Conservation (phyloP, 495 filamentous ascomycete genomes). For the Aspergillus incahuasiensis region DNA sequence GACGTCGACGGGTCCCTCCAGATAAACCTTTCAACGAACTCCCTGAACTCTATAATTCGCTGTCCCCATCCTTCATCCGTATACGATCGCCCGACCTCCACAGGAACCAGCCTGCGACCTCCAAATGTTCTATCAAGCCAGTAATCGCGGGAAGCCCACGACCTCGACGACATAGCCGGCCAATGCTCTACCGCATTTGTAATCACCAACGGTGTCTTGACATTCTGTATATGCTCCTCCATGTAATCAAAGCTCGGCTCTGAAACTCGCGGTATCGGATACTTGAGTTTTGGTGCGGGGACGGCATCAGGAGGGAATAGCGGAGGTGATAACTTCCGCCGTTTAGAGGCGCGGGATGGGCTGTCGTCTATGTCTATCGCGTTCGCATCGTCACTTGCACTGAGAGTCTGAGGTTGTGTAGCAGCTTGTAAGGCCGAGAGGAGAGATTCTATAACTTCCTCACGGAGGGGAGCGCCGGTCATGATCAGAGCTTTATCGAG, state of each 20-base stretch:
- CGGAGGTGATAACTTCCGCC: slow-evolving; percentile 33
- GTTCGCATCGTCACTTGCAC: neutral
- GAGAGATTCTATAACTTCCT: slow-evolving; percentile 51
- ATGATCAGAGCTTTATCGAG: slow-evolving; percentile 82
- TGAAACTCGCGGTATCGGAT: slow-evolving; percentile 32
- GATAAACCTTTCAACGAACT: slow-evolving; percentile 65
- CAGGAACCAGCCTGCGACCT: slow-evolving; percentile 75
- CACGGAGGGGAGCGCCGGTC: slow-evolving; percentile 66
- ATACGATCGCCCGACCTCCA: slow-evolving; percentile 88
- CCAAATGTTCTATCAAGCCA: slow-evolving; percentile 69
- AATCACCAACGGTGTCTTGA: slow-evolving; percentile 65
- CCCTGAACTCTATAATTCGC: slow-evolving; percentile 66
- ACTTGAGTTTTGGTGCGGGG: slow-evolving; percentile 29
- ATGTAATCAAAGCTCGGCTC: slow-evolving; percentile 58
- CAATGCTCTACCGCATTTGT: slow-evolving; percentile 59
- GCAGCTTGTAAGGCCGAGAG: slow-evolving; percentile 28
- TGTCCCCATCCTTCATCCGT: slow-evolving; percentile 86
- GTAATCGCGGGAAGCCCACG: slow-evolving; percentile 73
- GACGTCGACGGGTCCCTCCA: slow-evolving; percentile 22
- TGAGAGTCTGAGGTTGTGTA: slow-evolving; percentile 1
- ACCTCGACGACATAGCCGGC: slow-evolving; percentile 66
- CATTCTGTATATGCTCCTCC: slow-evolving; percentile 53
- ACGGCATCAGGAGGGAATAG: slow-evolving; percentile 36
- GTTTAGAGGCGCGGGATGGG: slow-evolving; percentile 21
- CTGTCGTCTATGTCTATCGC: slow-evolving; percentile 11